Percentiles rank a stretch among this genome's conserved stretches.
Conservation (phyloP, 495 filamentous ascomycete genomes). For the Penicillium lividum region DNA sequence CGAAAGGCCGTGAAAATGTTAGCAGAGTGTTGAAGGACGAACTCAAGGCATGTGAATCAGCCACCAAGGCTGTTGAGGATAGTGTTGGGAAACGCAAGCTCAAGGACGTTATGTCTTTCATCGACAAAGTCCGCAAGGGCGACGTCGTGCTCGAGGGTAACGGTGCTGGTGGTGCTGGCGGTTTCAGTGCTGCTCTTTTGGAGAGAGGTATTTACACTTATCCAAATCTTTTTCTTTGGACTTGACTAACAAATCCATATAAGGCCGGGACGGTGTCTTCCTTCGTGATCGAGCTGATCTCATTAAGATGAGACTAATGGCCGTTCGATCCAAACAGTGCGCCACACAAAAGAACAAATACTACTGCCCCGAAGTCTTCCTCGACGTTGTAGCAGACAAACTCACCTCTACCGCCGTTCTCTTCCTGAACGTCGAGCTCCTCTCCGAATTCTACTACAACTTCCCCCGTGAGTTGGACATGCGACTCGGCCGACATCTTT, state of each 20-base stretch:
- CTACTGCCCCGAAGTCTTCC: conserved; percentile 94
- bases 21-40: conserved; percentile 78
- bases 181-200: conserved; percentile 82
- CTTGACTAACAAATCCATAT: conserved; percentile 22
- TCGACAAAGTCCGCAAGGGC: conserved; percentile 84
- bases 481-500: conserved; percentile 80
- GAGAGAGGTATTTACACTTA: conserved; percentile 61
- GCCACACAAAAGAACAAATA: conserved; percentile 82
- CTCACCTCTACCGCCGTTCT: conserved; percentile 92
- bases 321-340: conserved; percentile 87
- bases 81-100: conserved; percentile 76
- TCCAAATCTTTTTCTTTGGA: background rate
- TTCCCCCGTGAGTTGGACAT: conserved; percentile 92
- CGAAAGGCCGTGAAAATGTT: conserved; percentile 76
- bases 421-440: conserved; percentile 95
- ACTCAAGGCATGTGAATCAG: conserved; percentile 75
- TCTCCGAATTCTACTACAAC: conserved; percentile 95
- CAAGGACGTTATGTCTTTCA: conserved; percentile 85
- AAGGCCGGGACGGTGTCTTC: conserved; percentile 90
- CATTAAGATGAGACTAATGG: conserved; percentile 83
- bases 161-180: conserved; percentile 80
- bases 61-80: conserved; percentile 72
- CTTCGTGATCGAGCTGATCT: conserved; percentile 86
- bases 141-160: conserved; percentile 82
- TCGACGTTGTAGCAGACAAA: conserved; percentile 95